Base-by-base conservation (phyloP, 352 stramenopile genomes). In the Globisporangium spinosum region DNA sequence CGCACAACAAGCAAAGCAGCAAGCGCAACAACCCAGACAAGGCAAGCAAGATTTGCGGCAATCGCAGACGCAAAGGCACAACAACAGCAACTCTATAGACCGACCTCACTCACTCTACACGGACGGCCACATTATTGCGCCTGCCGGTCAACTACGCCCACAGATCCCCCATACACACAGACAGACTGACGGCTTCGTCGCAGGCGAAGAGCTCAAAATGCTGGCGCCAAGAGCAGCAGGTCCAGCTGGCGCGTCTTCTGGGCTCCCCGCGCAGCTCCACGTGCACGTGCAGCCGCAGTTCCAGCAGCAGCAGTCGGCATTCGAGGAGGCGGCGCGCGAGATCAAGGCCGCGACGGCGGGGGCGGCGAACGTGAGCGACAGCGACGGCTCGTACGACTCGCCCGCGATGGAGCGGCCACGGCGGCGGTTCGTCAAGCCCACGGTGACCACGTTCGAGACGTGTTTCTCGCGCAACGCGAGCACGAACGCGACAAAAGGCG, bases 351-450 rank as follows among this genome's bases (percentile, higher is more conserved):
- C 54, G 20, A 32, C 27, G 27, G 27, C 27, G 27, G 27, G 27
- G 27, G 15, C 54, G 23, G 40, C 10, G 40, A 68, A 35, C 62
- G 51, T 17, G 17, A 51, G 45, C n/a, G 32, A 43, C 9, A 32
- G 40, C 22, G 56, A 63, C 40, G 40, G 34, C 15, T 12, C 29
- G 15, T 38, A 66, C 61, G 12, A 32, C 40, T 47, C 38, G 38
- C 38, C 38, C 38, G 38, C 38, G 38, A 47, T 47, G 38, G 23
- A 56, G 13, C 70, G 74, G 2, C 57, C 72, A 3, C 74, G 77
- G 10, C 73, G 80, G 20, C 80, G 80, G 13, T 89, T 89, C 64
- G 71, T 82, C n/a, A 85, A 85, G 49, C 60, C 80, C 9, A 73
- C 70, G 3, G 68, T 78, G 25, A 89, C 78, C 8, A 75, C 70